Base-by-base conservation (phyloP, 1,284 basidiomycete genomes). In the Lignosus rhinocerotis region DNA sequence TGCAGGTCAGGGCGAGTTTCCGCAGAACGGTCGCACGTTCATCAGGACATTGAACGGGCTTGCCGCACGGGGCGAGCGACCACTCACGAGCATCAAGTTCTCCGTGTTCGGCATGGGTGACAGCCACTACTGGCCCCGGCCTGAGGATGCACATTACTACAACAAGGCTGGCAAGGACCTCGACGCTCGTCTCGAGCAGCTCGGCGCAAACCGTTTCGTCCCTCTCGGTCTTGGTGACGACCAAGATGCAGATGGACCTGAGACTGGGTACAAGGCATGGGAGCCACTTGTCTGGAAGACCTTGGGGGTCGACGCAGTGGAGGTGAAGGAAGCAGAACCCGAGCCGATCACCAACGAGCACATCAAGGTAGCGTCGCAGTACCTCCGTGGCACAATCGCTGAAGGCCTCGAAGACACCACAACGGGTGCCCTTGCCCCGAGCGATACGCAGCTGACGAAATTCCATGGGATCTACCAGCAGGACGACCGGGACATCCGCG, bases 271-370 rank as follows among this genome's bases (percentile, higher is more conserved):
- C 84, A 96, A 94, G 76, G 68, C 83, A 30, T 99, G 96, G 94
- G 96, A 99, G 75, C 88, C 94, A 38, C 78, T 84, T 57, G 69
- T 99, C 41, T 99, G 96, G 97, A 96, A 97, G 77, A 89, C 89
- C 1, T 81, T 99, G 39, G 94, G 96, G 55, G 95, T 99, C 55
- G 96, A 97, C 75, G 80, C 79, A 16, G 80, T 99, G 56, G 92
- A 97, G 73, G 87, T 98, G 33, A 86, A 80, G 39, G 97, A 99
- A 77, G 90, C 88, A 17, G 95, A 98, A 73, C 95, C 96, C 1
- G 96, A 98, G 72, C 87, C 93, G 2, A 96, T 99, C 76, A 98
- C 96, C 61, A 98, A 99, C 80, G 96, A 99, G 78, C 95, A 99
- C 77, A 98, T 99, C 84, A 99, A 99, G 80, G 96, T 95, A 58